Base-by-base conservation (phyloP, 164 flowering plant species). In the Sextonia rubra region DNA sequence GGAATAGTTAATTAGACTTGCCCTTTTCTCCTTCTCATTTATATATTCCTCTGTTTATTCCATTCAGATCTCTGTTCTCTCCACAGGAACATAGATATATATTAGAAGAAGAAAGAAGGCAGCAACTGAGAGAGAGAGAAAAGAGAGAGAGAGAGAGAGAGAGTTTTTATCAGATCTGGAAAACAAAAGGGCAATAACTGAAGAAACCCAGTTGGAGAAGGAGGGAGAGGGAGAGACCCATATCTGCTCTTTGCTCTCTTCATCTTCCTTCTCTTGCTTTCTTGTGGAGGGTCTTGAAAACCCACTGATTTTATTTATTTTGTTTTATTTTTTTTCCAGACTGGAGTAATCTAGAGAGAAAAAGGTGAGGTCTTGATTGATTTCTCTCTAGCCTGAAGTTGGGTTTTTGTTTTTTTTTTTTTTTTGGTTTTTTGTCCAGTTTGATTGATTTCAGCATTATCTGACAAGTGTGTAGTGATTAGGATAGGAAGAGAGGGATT, bases 381-480 rank as follows among this genome's bases (percentile, higher is more conserved):
- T 52, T 52, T 14, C 20, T 52, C 58, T 52, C 58, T 14, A 18
- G 58, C 6, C 17, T 52, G 58, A 52, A 52, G 58, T 52, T 52
- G 17, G 58, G 6, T 20, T 52, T 20, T 52, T 52, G 4, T 20
- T 17, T 18, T 52, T 52, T 52, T 52, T 12, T 52, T 52, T 4
- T 11, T 11, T 49, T 12, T 49, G 56, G 3, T n/a, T n/a, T n/a
- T n/a, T n/a, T n/a, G n/a, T 12, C 12, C 49, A 47, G 6, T 47
- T 6, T 47, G 49, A 6, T 65, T 65, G 68, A 65, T 65, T 65
- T 30, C 68, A 65, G 68, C 68, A 32, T 65, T 30, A 8, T 18
- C 47, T 27, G 29, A 63, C 30, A 27, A 63, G 4, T 24, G 32
- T 3, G 25, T 14, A 62, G 8, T 14, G n/a, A n/a, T n/a, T 63